Evolutionary conservation across 768 basidiomycete genomes (phyloP).

Genomic region (Hericium coralloides): DNA sequence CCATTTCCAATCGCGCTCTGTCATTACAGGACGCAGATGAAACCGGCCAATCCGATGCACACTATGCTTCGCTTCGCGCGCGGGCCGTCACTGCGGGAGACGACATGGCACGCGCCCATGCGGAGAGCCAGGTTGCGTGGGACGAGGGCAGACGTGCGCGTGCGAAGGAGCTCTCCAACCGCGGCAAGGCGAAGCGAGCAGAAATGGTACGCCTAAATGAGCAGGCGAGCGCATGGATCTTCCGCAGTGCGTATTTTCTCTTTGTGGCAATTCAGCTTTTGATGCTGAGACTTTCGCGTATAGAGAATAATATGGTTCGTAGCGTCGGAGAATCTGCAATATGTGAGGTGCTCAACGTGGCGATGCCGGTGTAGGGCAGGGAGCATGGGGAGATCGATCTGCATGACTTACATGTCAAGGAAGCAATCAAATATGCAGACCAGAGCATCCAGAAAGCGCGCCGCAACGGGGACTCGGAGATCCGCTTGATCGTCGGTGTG

Average conservation of each 20-base stretch:
- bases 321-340: not conserved
- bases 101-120: slow-evolving; percentile 61
- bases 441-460: slow-evolving; percentile 60
- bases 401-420: slow-evolving; percentile 90
- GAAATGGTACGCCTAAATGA: slow-evolving; percentile 74
- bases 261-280: not conserved
- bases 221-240: slow-evolving; percentile 86
- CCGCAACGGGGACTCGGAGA: slow-evolving; percentile 46
- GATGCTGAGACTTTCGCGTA: not conserved
- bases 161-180: slow-evolving; percentile 54
- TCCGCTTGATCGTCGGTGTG: slow-evolving; percentile 82
- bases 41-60: slow-evolving; percentile 56
- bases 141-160: slow-evolving; percentile 47
- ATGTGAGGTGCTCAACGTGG: not conserved
- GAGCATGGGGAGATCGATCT: slow-evolving; percentile 74
- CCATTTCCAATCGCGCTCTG: no score
- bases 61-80: slow-evolving; percentile 64
- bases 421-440: slow-evolving; percentile 74
- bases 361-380: slow-evolving; percentile 38
- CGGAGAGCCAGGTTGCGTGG: slow-evolving; percentile 72
- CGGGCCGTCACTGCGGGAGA: slow-evolving; percentile 77
- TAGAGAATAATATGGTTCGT: slow-evolving; percentile 70
- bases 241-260: slow-evolving; percentile 41
- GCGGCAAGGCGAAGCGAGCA: slow-evolving; percentile 73
- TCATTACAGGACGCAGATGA: slow-evolving; percentile 41